Percentiles rank a stretch among this genome's conserved stretches.
Conservation (phyloP, 805 yeast species). For the Monosporozyma unispora region DNA sequence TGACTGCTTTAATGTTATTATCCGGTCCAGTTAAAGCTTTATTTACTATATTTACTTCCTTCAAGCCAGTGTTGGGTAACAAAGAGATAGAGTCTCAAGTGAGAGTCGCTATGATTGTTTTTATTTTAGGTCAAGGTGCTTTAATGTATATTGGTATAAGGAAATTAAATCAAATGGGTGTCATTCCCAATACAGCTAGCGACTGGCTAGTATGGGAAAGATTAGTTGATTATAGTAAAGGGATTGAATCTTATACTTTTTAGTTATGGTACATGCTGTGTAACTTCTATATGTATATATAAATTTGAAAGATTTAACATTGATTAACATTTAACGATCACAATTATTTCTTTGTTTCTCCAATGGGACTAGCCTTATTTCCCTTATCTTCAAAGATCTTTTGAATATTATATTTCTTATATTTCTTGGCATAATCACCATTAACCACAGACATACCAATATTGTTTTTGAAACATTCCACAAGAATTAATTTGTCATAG, state of each 20-base stretch:
- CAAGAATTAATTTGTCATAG: conserved; percentile 68
- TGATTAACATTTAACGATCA: background rate
- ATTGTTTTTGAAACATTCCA: conserved; percentile 82
- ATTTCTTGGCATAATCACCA: conserved; percentile 41
- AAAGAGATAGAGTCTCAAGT: conserved; percentile 19
- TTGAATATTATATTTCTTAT: conserved; percentile 68
- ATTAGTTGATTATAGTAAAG: conserved; percentile 23
- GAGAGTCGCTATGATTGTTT: conserved; percentile 38
- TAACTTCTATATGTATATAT: conserved; percentile 4
- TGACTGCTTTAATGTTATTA: conserved; percentile 80
- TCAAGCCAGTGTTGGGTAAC: conserved; percentile 39
- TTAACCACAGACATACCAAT: conserved; percentile 81
- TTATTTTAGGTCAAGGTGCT: conserved; percentile 39
- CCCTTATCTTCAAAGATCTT: conserved; percentile 50
- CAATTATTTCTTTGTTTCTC: background rate
- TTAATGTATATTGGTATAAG: conserved; percentile 70
- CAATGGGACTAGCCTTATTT: background rate
- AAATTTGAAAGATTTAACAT: background rate
- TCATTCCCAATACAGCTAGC: conserved; percentile 75
- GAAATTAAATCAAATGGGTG: conserved; percentile 81
- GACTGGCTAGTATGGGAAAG: conserved; percentile 91
- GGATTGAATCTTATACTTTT: conserved; percentile 17
- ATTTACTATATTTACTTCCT: conserved; percentile 44
- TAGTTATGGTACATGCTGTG: conserved; percentile 6
- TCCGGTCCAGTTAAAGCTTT: conserved; percentile 72